These are phyloP conservation scores for Albizia julibrissin DNA, from an alignment of 306 rosid species.

Conservation along the genomic window DNA sequence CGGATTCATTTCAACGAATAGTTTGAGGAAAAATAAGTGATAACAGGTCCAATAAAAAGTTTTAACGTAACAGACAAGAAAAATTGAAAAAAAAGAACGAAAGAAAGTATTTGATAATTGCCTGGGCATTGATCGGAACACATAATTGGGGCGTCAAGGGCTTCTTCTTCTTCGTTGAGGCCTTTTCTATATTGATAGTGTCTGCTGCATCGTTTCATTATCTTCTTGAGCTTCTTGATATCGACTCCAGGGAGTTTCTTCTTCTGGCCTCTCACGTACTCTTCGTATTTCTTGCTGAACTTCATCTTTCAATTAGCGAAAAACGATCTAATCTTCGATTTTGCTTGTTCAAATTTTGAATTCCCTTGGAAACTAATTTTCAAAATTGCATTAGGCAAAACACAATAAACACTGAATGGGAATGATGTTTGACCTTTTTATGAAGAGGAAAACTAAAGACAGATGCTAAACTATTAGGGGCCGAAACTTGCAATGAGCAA, in stretches of 20 bases:
- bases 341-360: too few species aligned
- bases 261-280: slow-evolving; percentile 76
- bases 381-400: too few species aligned
- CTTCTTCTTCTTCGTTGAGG: too few species aligned
- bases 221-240: slow-evolving; percentile 87
- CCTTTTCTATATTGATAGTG: slow-evolving; percentile 41
- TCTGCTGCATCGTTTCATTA: slow-evolving; percentile 66
- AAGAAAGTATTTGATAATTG: slow-evolving; percentile 19
- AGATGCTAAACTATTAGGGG: too few species aligned
- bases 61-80: not conserved
- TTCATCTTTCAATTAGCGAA: slow-evolving; percentile 54
- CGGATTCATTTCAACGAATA: too few species aligned
- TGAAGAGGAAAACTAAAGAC: too few species aligned
- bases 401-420: too few species aligned
- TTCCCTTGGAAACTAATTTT: too few species aligned
- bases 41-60: too few species aligned
- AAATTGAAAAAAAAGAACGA: not conserved
- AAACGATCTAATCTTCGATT: not conserved
- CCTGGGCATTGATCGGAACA: slow-evolving; percentile 78
- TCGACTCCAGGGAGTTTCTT: slow-evolving; percentile 73
- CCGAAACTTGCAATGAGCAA: too few species aligned
- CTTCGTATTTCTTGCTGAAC: slow-evolving; percentile 86
- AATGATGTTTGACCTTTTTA: too few species aligned
- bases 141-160: slow-evolving; percentile 39
- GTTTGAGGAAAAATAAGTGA: too few species aligned